A percentile compares a stretch with the other conserved stretches of the same genome.
Conservation (phyloP, 768 basidiomycete species). For the Melanogaster broomeanus region DNA sequence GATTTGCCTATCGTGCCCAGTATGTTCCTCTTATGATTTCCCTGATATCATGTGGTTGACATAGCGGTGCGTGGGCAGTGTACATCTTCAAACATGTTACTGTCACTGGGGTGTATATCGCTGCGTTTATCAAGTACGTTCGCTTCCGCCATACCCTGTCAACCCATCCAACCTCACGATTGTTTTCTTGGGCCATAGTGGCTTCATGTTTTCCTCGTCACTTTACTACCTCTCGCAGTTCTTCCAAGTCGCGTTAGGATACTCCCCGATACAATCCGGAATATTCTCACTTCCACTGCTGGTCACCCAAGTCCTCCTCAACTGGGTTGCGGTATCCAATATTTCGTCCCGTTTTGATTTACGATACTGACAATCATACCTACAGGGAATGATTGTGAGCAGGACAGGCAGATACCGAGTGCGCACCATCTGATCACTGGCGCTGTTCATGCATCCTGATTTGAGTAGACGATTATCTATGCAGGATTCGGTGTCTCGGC, state of each 20-base stretch:
- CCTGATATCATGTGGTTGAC: neutral
- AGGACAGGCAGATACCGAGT: slow-evolving; percentile 66
- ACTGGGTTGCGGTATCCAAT: slow-evolving; percentile 50
- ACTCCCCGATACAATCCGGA: slow-evolving; percentile 62
- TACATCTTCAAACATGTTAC: slow-evolving; percentile 70
- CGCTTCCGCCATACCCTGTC: neutral
- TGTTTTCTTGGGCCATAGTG: slow-evolving; percentile 34
- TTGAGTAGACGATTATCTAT: slow-evolving; percentile 54
- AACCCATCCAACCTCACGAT: neutral
- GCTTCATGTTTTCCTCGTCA: slow-evolving; percentile 64
- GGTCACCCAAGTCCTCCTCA: slow-evolving; percentile 60
- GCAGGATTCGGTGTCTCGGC: slow-evolving; percentile 70
- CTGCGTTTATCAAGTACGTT: slow-evolving; percentile 67
- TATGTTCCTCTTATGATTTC: slow-evolving; percentile 29
- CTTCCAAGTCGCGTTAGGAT: slow-evolving; percentile 70
- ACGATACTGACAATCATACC: neutral
- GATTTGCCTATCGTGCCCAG: slow-evolving; percentile 73
- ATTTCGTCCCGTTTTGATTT: neutral
- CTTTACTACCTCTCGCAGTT: slow-evolving; percentile 75
- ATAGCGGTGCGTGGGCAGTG: slow-evolving; percentile 41
- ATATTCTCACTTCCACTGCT: slow-evolving; percentile 71
- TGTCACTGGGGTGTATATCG: slow-evolving; percentile 65
- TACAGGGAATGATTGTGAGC: slow-evolving; percentile 60
- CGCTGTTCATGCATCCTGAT: too few species aligned
- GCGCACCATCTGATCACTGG: slow-evolving; percentile 8